Conservation (phyloP, 148 eudicot species). For the Rhododendron vialii region DNA sequence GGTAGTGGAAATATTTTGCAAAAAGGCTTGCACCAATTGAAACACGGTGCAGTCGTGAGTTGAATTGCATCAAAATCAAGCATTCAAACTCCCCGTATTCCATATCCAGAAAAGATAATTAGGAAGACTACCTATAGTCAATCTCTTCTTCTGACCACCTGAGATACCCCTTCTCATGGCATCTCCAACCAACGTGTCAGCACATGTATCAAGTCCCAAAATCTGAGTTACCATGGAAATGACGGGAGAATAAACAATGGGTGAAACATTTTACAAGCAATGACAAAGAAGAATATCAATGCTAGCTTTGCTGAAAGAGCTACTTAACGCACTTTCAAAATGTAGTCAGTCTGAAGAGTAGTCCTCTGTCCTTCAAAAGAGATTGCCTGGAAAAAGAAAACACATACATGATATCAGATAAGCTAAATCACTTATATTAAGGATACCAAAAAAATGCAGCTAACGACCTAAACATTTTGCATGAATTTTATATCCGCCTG, state of each 20-base stretch:
- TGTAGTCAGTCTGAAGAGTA: conserved; percentile 75
- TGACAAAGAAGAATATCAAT: neutral
- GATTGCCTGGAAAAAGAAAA: conserved; percentile 49
- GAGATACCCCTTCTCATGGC: conserved; percentile 84
- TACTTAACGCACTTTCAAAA: conserved; percentile 49
- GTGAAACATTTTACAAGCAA: neutral
- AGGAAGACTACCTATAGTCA: conserved; percentile 54
- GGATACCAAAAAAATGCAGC: neutral
- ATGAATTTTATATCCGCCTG: neutral
- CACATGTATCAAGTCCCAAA: conserved; percentile 75
- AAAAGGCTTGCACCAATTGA: neutral
- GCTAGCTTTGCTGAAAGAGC: neutral
- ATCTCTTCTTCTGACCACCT: conserved; percentile 80
- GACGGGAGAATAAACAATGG: neutral
- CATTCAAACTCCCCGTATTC: neutral
- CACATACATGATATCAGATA: neutral
- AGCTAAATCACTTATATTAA: neutral
- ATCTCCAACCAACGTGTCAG: conserved; percentile 66
- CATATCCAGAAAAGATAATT: neutral
- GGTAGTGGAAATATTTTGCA: neutral
- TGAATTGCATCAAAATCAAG: neutral
- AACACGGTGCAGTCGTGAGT: neutral
- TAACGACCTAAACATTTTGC: neutral
- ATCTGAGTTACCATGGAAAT: conserved; percentile 36
- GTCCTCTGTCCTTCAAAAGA: conserved; percentile 62